These are phyloP conservation scores for Fusarium torulosum DNA, from an alignment of 2,329 filamentous ascomycete species.

Conservation along the genomic window DNA sequence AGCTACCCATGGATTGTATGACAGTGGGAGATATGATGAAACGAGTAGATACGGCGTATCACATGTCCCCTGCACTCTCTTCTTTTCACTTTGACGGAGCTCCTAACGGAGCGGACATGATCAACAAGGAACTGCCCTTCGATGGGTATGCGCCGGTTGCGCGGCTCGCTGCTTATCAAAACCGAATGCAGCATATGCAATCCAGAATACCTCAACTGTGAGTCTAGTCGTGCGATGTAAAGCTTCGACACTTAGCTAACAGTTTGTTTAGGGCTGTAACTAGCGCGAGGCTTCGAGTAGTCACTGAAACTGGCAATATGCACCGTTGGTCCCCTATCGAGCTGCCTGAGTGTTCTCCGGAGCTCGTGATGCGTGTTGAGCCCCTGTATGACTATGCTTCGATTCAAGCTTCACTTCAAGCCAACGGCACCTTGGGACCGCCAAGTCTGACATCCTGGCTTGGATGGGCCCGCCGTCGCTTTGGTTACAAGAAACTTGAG, in stretches of 20 bases:
- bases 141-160: conserved; percentile 3
- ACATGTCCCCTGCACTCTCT: conserved; percentile 18
- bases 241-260: conserved; percentile 2
- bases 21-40: conserved; percentile 25
- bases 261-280: conserved; percentile 15
- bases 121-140: conserved; percentile 12
- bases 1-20: not conserved
- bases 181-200: conserved; percentile 14
- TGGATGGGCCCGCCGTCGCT: conserved; percentile 27
- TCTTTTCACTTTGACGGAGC: not conserved
- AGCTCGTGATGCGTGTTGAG: conserved; percentile 22
- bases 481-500: conserved; percentile 44
- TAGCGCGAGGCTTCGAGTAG: conserved; percentile 35
- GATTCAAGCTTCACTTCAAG: not conserved
- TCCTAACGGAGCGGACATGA: not conserved
- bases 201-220: conserved; percentile 17
- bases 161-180: not conserved
- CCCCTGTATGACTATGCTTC: not conserved
- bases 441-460: conserved; percentile 30
- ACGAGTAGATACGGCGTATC: conserved; percentile 5
- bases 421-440: not conserved
- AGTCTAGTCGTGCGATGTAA: not conserved
- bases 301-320: conserved; percentile 32
- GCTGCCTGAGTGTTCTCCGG: not conserved
- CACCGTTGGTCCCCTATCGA: conserved; percentile 6